A percentile compares a stretch with the other conserved stretches of the same genome.
Evolutionary conservation across 352 stramenopile species (phyloP).

Genomic region (Phytopythium vexans): DNA sequence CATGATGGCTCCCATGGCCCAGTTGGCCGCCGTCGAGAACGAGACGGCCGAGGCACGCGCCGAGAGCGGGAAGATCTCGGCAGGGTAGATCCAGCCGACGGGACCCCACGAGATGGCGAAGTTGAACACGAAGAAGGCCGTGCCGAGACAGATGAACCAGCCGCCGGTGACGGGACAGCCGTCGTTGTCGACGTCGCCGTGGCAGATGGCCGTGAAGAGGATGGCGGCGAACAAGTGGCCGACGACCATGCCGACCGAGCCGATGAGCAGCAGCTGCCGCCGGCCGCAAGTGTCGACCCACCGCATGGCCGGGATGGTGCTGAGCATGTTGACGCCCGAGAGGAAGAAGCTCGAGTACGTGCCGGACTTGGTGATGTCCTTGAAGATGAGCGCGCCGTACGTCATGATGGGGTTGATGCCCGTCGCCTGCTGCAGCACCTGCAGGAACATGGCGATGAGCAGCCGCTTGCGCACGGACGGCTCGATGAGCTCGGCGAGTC

Average conservation of each 20-base stretch:
- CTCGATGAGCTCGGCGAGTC: conserved; percentile 26
- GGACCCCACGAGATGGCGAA: conserved; percentile 43
- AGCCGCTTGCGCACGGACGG: conserved; percentile 22
- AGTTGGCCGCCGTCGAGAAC: conserved; percentile 27
- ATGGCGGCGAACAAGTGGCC: conserved; percentile 33
- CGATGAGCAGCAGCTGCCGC: conserved; percentile 33
- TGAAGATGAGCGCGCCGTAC: conserved; percentile 22
- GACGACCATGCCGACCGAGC: conserved; percentile 35
- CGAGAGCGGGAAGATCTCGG: conserved; percentile 49
- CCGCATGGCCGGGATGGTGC: conserved; percentile 34
- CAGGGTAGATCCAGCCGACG: conserved; percentile 48
- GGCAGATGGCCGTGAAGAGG: conserved; percentile 30
- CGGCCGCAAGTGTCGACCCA: conserved; percentile 37
- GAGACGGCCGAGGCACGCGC: conserved; percentile 31
- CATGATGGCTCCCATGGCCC: conserved; percentile 36
- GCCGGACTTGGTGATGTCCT: conserved; percentile 26
- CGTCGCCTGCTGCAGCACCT: conserved; percentile 34
- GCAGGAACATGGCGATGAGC: conserved; percentile 26
- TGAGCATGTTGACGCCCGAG: conserved; percentile 28
- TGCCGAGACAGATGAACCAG: conserved; percentile 34
- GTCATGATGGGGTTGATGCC: conserved; percentile 34
- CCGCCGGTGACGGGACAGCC: conserved; percentile 22
- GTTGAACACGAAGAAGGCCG: conserved; percentile 38
- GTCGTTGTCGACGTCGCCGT: conserved; percentile 21
- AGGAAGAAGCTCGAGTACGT: conserved; percentile 13